Evolutionary conservation across 2,329 filamentous ascomycete species (phyloP), one percentile per base, ranked within the genome.

Genomic region (Aspergillus fumigatus): DNA sequence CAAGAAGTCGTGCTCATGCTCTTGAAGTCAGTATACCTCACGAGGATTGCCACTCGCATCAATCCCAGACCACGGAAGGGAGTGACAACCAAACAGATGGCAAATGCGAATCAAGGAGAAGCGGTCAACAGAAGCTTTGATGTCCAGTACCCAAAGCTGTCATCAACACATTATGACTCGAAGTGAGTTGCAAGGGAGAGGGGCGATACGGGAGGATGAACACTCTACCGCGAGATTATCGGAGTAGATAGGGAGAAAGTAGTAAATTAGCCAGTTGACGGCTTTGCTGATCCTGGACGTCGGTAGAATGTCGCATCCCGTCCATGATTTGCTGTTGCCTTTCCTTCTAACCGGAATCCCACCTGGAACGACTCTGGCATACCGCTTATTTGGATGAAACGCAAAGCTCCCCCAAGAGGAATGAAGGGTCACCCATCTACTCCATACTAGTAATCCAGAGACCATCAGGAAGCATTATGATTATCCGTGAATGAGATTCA

Each of bases 1-100:
- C 55, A 63, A 60, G 53, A 54, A 51, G 53, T 63, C 61, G 40
- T 61, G 58, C 51, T 55, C 61, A 50, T 61, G 58, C 51, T 55
- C 38, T 48, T 38, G 9, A 27, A 10, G 2, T 26, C 9, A 14
- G 4, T 17, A 6, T 7, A 32, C 11, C 29, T 17, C 32, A 35
- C 4, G 32, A 14, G 32, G 3, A 3, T 47, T 47, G 43, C 43
- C 21, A 47, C 49, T 51, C 3, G 27, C 8, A 25, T 10, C 8
- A 11, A 40, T 10, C 11, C 26, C 11, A n/a, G 11, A 50, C 7
- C 21, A 21, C 8, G 40, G 6, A 41, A 43, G 40, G 8, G 40
- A 8, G n/a, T 19, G 40, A 9, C 17, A n/a, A 43, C n/a, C n/a
- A 19, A 43, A 19, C 40, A 43, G 21, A 43, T 10, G 40, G 40